Conservation (phyloP, 345 rosid genomes). For the Iberis pinnata region DNA sequence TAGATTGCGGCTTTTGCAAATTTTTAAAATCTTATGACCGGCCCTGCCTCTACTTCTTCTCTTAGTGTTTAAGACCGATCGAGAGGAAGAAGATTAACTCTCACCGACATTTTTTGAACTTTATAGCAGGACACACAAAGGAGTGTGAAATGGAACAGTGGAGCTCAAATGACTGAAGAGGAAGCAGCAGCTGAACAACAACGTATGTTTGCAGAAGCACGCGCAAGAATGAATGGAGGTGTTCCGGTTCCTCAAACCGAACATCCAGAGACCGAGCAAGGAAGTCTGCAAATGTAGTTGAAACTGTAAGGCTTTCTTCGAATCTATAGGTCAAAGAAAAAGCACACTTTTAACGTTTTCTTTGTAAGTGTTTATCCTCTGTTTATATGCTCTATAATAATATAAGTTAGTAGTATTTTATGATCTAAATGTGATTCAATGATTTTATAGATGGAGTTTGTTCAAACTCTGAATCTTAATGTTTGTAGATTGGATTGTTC, state of each 20-base stretch:
- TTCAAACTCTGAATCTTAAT: background rate
- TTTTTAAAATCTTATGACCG: too few relatives aligned
- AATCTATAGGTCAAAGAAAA: background rate
- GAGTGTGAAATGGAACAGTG: constrained; percentile 87
- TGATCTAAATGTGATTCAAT: too few relatives aligned
- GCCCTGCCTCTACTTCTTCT: background rate
- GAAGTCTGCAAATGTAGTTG: constrained; percentile 54
- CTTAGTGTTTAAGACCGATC: background rate
- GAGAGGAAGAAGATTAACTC: background rate
- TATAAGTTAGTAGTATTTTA: too few relatives aligned
- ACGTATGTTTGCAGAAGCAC: constrained; percentile 99
- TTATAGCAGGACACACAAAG: constrained; percentile 83
- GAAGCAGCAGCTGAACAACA: constrained; percentile 97
- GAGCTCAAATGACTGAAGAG: constrained; percentile 88
- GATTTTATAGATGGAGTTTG: background rate
- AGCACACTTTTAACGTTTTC: constrained; percentile 1
- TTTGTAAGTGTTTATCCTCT: too few relatives aligned
- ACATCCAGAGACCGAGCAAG: constrained; percentile 55
- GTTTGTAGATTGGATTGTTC: constrained; percentile 10
- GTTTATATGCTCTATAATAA: too few relatives aligned
- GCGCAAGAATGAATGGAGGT: constrained; percentile 96
- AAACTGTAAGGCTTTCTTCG: constrained; percentile 3
- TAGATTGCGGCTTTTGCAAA: too few relatives aligned
- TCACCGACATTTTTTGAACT: constrained; percentile 3
- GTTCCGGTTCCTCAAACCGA: constrained; percentile 40